Conservation (phyloP, 192 early-diverging fungal genomes). For the Coemansia sp. region DNA sequence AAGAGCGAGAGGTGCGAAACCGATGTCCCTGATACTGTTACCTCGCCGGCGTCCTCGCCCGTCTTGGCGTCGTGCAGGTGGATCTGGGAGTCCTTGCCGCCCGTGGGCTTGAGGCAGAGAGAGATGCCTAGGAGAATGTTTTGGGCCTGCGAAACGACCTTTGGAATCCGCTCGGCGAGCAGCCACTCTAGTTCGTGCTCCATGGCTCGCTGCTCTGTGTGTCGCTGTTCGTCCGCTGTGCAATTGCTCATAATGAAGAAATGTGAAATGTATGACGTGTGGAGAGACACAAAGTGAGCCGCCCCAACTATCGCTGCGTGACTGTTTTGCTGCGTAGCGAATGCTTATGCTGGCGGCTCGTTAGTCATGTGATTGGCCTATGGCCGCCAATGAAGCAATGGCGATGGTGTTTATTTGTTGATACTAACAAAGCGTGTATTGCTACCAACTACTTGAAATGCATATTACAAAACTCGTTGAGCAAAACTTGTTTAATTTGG, state of each 20-base stretch:
- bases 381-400: too few species aligned
- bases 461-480: too few species aligned
- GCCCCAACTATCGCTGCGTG: not conserved
- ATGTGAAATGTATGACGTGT: not conserved
- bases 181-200: constrained; percentile 35
- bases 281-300: not conserved
- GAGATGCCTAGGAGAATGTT: constrained; percentile 12
- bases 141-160: constrained; percentile 9
- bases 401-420: too few species aligned
- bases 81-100: not conserved
- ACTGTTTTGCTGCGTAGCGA: not conserved
- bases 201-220: constrained; percentile 1
- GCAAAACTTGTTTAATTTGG: too few species aligned
- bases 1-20: constrained; percentile 44
- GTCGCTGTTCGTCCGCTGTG: too few species aligned
- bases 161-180: constrained; percentile 36
- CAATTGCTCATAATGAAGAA: not conserved
- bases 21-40: constrained; percentile 16
- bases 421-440: too few species aligned
- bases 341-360: not conserved
- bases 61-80: constrained; percentile 4
- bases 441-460: too few species aligned
- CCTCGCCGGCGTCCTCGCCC: constrained; percentile 18
- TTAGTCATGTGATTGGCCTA: not conserved
- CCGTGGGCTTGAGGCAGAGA: not conserved